Evolutionary conservation across 208 protist genomes (phyloP), one percentile per base, ranked within the genome.

Genomic region (Leishmania amazonensis): DNA sequence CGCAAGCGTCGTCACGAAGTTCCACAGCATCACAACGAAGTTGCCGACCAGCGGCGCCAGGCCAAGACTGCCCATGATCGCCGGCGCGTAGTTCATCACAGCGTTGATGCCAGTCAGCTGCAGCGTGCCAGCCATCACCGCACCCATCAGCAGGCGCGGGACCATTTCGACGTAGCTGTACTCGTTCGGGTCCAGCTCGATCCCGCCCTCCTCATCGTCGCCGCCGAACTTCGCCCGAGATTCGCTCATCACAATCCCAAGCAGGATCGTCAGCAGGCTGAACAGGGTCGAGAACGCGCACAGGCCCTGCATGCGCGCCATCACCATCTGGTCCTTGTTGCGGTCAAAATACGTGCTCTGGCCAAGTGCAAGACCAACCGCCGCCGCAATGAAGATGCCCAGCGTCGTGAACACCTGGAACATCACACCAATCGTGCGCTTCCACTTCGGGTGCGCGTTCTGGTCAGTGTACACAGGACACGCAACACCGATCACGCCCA

Each of bases 61-160:
- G 49, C 91, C 90, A 57, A 95, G 83, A 67, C 83, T 89, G 53
- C 83, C 81, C 87, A 92, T 95, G 79, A 97, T 96, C 49, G 83
- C 91, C 49, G 93, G 93, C 45, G 94, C 91, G 86, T 96, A 97
- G 87, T 95, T 96, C 91, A 95, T 96, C 49, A 96, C 86, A 64
- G 93, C 93, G 81, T 96, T 96, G 81, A 96, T 95, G 58, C 94
- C 94, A 51, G 94, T 97, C 84, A 97, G 81, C 83, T 96, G 94
- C 73, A 90, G 82, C 74, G 94, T 92, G 38, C 89, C 85, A 47
- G 89, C 87, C 78, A 94, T 86, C 58, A 91, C 83, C 35, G 57
- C 35, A 54, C 83, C 90, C 76, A 97, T 89, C n/a, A 84, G 2
- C 40, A 96, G 81, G 24, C 77, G 89, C 31, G 78, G 78, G 21